These are phyloP conservation scores for Ajuga reptans DNA, from an alignment of 305 asterid genomes.

Conservation along the genomic window DNA sequence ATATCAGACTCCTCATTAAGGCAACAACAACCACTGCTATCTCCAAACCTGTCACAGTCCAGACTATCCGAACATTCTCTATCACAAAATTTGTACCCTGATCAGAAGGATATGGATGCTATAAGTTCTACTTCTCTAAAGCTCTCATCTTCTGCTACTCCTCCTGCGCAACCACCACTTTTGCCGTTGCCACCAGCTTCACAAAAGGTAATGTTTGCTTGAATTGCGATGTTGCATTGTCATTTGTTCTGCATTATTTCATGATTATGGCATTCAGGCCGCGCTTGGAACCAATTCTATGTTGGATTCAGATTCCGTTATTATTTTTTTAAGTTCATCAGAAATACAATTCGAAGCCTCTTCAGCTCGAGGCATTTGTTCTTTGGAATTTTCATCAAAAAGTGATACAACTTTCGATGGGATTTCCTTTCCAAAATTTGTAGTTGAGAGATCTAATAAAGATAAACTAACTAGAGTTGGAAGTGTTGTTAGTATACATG, in stretches of 20 bases:
- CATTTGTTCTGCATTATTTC: background rate
- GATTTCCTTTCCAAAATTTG: constrained; percentile 3
- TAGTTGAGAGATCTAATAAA: background rate
- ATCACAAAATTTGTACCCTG: constrained; percentile 25
- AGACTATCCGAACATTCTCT: constrained; percentile 33
- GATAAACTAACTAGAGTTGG: background rate
- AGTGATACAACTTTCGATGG: background rate
- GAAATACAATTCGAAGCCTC: background rate
- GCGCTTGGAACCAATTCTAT: background rate
- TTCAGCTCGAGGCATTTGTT: background rate
- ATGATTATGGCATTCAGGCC: background rate
- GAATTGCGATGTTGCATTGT: background rate
- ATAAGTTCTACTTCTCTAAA: constrained; percentile 28
- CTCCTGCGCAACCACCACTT: constrained; percentile 44
- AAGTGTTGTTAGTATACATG: background rate
- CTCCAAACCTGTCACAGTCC: constrained; percentile 44
- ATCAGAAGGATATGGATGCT: constrained; percentile 35
- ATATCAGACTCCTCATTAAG: constrained; percentile 29
- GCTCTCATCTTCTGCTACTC: constrained; percentile 25
- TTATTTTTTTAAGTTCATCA: background rate
- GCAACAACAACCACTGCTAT: constrained; percentile 35
- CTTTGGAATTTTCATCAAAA: background rate
- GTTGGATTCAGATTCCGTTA: background rate
- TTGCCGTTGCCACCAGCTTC: constrained; percentile 55
- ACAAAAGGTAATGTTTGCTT: constrained; percentile 38